These are phyloP conservation scores for Phaeosphaeriaceae sp. DNA, from an alignment of 2,329 filamentous ascomycete genomes.

Conservation along the genomic window DNA sequence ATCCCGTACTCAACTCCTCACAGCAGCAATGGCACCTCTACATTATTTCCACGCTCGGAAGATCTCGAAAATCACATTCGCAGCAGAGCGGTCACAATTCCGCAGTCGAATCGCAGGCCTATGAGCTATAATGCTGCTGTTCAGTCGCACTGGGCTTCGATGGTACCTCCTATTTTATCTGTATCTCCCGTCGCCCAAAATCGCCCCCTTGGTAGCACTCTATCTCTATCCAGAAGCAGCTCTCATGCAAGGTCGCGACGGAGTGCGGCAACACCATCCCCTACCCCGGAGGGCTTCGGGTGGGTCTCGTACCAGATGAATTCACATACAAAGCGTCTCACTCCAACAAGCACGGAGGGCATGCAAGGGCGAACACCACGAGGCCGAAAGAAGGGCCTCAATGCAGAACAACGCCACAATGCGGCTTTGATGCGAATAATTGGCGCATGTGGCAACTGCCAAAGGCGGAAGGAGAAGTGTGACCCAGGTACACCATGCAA, in stretches of 20 bases:
- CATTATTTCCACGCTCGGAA: slow-evolving; percentile 17
- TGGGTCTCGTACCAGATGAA: slow-evolving; percentile 47
- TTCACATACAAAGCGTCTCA: slow-evolving; percentile 36
- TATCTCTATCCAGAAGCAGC: slow-evolving; percentile 35
- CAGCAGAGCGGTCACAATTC: slow-evolving; percentile 38
- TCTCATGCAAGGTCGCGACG: slow-evolving; percentile 32
- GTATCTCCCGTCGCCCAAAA: slow-evolving; percentile 32
- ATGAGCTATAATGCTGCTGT: slow-evolving; percentile 16
- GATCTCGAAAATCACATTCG: slow-evolving; percentile 16
- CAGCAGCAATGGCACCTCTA: slow-evolving; percentile 19
- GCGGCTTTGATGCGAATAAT: slow-evolving; percentile 47
- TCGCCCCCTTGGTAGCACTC: slow-evolving; percentile 24
- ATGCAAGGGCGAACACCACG: slow-evolving; percentile 31
- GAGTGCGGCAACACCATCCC: slow-evolving; percentile 33
- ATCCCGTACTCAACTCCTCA: slow-evolving; percentile 34
- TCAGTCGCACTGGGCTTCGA: slow-evolving; percentile 18
- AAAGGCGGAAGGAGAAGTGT: slow-evolving; percentile 46
- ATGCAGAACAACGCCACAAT: slow-evolving; percentile 39
- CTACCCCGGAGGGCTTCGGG: slow-evolving; percentile 36
- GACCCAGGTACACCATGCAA: slow-evolving; percentile 50
- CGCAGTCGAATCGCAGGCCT: slow-evolving; percentile 24
- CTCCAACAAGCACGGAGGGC: slow-evolving; percentile 37
- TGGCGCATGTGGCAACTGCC: slow-evolving; percentile 45
- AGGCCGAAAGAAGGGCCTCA: slow-evolving; percentile 43
- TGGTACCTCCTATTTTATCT: slow-evolving; percentile 32